Evolutionary conservation across 2,329 filamentous ascomycete genomes (phyloP).

Genomic region (Thielaviopsis ethacetica): DNA sequence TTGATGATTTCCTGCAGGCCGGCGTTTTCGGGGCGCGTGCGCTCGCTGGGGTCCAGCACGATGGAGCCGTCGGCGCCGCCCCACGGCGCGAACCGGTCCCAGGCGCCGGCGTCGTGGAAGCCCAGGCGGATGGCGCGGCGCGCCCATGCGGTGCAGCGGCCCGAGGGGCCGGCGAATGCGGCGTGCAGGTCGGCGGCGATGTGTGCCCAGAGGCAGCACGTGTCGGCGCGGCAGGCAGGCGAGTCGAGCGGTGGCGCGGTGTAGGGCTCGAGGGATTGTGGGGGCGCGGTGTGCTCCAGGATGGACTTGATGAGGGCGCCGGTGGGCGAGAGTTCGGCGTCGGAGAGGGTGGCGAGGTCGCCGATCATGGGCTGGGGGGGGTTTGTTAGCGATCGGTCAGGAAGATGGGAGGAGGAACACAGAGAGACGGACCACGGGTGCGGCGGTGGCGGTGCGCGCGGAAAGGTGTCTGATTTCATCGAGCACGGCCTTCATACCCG

Average conservation of each 20-base stretch:
- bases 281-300: constrained; percentile 18
- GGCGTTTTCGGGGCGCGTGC: constrained; percentile 25
- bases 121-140: constrained; percentile 29
- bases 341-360: constrained; percentile 21
- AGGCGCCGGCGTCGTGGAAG: constrained; percentile 31
- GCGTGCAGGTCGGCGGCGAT: constrained; percentile 24
- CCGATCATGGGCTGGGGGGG: constrained; percentile 20
- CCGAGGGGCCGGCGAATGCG: constrained; percentile 22
- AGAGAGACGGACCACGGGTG: not conserved
- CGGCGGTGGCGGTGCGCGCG: not conserved
- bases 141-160: constrained; percentile 27
- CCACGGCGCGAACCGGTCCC: constrained; percentile 22
- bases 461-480: not conserved
- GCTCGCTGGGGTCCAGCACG: constrained; percentile 24
- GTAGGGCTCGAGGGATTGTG: constrained; percentile 16
- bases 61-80: constrained; percentile 33
- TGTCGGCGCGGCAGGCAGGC: constrained; percentile 21
- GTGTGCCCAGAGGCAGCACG: constrained; percentile 30
- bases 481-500: not conserved
- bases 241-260: constrained; percentile 14
- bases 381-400: not conserved
- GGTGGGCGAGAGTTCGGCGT: constrained; percentile 19
- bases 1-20: constrained; percentile 29
- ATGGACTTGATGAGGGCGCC: constrained; percentile 24
- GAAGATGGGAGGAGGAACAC: not conserved